Evolutionary conservation across 1,139 yeast genomes (phyloP).

Genomic region (Blastobotrys ciferrii): DNA sequence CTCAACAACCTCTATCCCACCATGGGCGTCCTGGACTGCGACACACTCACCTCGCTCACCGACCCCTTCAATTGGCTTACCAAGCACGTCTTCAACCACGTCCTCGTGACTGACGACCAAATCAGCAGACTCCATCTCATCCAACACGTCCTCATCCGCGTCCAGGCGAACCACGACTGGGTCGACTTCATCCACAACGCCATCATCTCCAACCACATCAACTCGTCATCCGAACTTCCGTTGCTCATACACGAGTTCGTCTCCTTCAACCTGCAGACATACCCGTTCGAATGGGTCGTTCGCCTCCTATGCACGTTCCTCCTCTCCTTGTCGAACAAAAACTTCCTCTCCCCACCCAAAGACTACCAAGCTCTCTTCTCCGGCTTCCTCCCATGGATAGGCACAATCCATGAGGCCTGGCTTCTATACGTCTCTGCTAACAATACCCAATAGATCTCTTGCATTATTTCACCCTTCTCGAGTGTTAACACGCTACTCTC

Average conservation of each 20-base stretch:
- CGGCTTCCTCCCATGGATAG: slow-evolving; percentile 30
- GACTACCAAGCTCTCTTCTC: slow-evolving; percentile 28
- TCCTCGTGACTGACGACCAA: slow-evolving; percentile 1
- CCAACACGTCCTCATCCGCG: background rate
- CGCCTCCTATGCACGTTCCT: slow-evolving; percentile 27
- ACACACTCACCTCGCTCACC: background rate
- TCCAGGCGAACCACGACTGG: slow-evolving; percentile 4
- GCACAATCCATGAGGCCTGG: slow-evolving; percentile 27
- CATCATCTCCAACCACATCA: slow-evolving; percentile 1
- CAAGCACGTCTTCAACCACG: background rate
- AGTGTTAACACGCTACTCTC: too few species aligned
- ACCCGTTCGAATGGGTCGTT: slow-evolving; percentile 17
- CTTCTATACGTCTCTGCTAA: slow-evolving; percentile 23
- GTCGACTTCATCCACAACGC: slow-evolving; percentile 3
- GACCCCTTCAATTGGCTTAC: slow-evolving; percentile 1
- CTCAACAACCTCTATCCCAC: background rate
- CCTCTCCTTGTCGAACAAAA: slow-evolving; percentile 22
- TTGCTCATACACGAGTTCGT: slow-evolving; percentile 26
- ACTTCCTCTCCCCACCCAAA: slow-evolving; percentile 22
- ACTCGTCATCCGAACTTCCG: slow-evolving; percentile 14
- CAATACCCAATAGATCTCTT: too few species aligned
- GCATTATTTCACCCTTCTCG: too few species aligned
- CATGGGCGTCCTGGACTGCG: slow-evolving; percentile 1
- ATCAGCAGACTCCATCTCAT: background rate
- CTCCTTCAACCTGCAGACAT: slow-evolving; percentile 17